These are phyloP conservation scores for Fistulinella prunicolor DNA, from an alignment of 768 basidiomycete species.

Conservation along the genomic window DNA sequence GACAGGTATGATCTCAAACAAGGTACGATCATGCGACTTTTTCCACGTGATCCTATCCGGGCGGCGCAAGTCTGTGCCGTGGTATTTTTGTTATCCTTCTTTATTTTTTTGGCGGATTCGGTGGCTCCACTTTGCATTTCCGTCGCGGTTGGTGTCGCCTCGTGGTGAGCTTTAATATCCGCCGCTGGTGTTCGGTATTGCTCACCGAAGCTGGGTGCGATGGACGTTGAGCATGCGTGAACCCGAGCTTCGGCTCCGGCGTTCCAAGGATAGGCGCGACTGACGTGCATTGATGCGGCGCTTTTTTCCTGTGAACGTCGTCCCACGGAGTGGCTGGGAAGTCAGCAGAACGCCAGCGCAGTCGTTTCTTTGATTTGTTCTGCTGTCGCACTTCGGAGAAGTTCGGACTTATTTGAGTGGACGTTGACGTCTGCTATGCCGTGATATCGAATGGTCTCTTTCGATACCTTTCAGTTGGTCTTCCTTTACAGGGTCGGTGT, in stretches of 20 bases:
- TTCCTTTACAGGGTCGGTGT: no score
- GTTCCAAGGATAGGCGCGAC: not conserved
- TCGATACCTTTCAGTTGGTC: no score
- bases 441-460: no score
- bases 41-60: not conserved
- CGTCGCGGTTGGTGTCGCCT: not conserved
- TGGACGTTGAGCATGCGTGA: no score
- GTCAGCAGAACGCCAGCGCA: no score
- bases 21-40: constrained; percentile 45
- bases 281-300: not conserved
- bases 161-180: constrained; percentile 10
- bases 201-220: no score
- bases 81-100: no score
- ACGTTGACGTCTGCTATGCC: not conserved
- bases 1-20: constrained; percentile 92
- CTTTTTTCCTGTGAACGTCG: not conserved
- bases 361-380: no score
- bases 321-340: not conserved
- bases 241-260: constrained; percentile 5
- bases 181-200: not conserved
- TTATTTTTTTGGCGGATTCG: no score
- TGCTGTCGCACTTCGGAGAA: no score
- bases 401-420: no score
- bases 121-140: constrained; percentile 4
- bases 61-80: no score